Conservation (phyloP, 192 early-diverging fungal species). For the Backusella liffmaniae region DNA sequence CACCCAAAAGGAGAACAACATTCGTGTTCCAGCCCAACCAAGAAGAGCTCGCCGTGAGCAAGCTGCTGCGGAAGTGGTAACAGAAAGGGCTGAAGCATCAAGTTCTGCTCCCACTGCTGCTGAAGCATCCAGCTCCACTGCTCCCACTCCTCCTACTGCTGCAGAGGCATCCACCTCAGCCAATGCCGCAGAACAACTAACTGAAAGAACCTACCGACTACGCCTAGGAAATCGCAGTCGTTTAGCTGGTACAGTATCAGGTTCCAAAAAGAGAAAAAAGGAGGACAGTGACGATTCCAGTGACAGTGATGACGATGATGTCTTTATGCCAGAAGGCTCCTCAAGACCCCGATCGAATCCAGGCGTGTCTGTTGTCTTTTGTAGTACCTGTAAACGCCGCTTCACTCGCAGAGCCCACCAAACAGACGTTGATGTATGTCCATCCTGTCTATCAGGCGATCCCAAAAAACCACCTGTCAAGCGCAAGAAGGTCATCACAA, state of each 20-base stretch:
- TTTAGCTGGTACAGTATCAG: conserved; percentile 7
- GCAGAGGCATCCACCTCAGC: neutral
- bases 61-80: neutral
- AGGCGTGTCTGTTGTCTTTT: conserved; percentile 43
- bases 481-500: neutral
- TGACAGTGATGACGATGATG: conserved; percentile 15
- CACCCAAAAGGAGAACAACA: conserved; percentile 31
- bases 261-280: conserved; percentile 22
- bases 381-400: conserved; percentile 41
- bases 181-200: neutral
- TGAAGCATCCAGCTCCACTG: neutral
- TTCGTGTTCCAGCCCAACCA: conserved; percentile 31
- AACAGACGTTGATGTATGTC: conserved; percentile 33
- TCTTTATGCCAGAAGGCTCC: conserved; percentile 22
- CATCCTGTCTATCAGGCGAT: conserved; percentile 21
- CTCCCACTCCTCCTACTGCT: too few relatives aligned
- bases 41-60: conserved; percentile 2
- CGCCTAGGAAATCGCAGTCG: neutral
- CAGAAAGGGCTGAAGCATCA: conserved; percentile 16
- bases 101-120: too few relatives aligned
- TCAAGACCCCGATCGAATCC: conserved; percentile 16
- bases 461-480: conserved; percentile 12
- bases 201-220: neutral
- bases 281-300: conserved; percentile 22
- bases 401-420: conserved; percentile 35